A percentile compares a stretch with the other conserved stretches of the same genome.
Conservation (phyloP, 1,284 basidiomycete genomes). For the Pseudozyma sp. region DNA sequence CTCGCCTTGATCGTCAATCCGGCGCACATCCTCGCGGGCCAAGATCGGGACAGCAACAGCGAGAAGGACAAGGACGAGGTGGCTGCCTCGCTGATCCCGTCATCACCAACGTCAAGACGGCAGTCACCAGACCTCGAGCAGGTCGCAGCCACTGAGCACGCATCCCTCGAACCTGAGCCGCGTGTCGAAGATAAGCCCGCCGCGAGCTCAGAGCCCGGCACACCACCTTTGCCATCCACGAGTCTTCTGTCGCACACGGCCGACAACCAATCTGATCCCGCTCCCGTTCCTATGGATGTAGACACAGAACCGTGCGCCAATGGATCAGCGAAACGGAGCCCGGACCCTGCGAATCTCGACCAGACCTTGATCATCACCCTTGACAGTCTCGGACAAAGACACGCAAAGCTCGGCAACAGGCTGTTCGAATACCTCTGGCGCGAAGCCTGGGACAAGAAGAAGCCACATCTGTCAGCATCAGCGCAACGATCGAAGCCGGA, state of each 20-base stretch:
- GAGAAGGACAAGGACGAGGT: slow-evolving; percentile 31
- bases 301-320: slow-evolving; percentile 8
- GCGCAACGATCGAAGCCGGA: slow-evolving; percentile 1
- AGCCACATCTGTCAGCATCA: slow-evolving; percentile 50
- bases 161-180: not conserved
- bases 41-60: slow-evolving; percentile 10
- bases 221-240: slow-evolving; percentile 13
- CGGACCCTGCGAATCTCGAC: slow-evolving; percentile 8
- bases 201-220: slow-evolving; percentile 6
- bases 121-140: not conserved
- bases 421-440: slow-evolving; percentile 78
- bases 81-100: slow-evolving; percentile 2
- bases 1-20: slow-evolving; percentile 92
- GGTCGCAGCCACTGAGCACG: not conserved
- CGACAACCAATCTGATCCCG: not conserved
- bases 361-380: slow-evolving; percentile 69
- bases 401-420: slow-evolving; percentile 75
- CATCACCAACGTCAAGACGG: not conserved
- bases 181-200: not conserved
- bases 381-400: slow-evolving; percentile 83
- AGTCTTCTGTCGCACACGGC: slow-evolving; percentile 2
- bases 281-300: slow-evolving; percentile 15
- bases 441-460: slow-evolving; percentile 84
- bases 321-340: not conserved
- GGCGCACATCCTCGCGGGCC: slow-evolving; percentile 50